Evolutionary conservation across 202 grass and related monocot species (phyloP).

Genomic region (Musa balbisiana): DNA sequence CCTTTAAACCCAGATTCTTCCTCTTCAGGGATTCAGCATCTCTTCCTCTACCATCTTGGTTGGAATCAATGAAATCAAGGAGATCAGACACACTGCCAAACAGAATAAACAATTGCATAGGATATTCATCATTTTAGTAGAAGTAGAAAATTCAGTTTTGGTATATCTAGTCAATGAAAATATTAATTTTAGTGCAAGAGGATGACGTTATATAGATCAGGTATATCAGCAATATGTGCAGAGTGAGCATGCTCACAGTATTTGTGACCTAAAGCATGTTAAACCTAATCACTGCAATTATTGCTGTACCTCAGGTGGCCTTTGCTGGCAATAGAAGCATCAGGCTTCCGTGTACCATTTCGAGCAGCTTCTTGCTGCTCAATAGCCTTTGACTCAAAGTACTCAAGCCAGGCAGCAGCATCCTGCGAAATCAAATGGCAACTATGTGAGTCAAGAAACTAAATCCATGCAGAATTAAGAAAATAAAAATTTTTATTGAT

Average conservation of each 20-base stretch:
- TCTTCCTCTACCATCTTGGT: constrained; percentile 72
- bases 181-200: constrained; percentile 3
- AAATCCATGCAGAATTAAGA: constrained; percentile 6
- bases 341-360: constrained; percentile 93
- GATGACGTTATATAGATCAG: constrained; percentile 4
- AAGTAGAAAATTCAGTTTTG: neutral
- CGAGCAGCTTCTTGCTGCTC: constrained; percentile 97
- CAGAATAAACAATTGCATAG: constrained; percentile 9
- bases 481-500: neutral
- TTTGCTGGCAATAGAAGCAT: constrained; percentile 99
- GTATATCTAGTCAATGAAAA: neutral
- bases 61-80: constrained; percentile 96
- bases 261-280: neutral
- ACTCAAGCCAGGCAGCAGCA: constrained; percentile 99
- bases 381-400: constrained; percentile 98
- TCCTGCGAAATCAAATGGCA: constrained; percentile 41
- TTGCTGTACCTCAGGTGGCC: constrained; percentile 81
- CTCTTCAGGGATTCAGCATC: constrained; percentile 70
- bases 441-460: constrained; percentile 5
- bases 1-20: constrained; percentile 89
- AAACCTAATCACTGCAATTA: neutral
- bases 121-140: no score
- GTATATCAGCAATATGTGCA: neutral
- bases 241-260: neutral
- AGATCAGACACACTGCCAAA: constrained; percentile 89